Percentiles rank a stretch among this genome's conserved stretches.
phyloP scores from a whole-genome alignment of 2,329 filamentous ascomycete genomes.

The Penicillium griseofulvum region DNA sequence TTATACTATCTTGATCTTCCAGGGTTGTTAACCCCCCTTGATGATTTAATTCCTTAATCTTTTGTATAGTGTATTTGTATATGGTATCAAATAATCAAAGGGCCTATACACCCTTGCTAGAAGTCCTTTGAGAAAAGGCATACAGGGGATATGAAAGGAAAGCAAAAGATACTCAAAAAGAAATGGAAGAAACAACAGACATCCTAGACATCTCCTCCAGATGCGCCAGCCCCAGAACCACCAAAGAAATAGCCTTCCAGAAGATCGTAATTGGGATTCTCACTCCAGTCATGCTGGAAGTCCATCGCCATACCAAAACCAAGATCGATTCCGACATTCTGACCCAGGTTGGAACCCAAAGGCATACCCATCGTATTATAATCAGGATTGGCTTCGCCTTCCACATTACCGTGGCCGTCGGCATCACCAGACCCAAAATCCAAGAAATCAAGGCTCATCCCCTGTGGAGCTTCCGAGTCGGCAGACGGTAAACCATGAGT shows the following conservation, averaged over 20 bases:
- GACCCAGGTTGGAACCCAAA: slow-evolving; percentile 30
- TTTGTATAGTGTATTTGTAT: slow-evolving; percentile 6
- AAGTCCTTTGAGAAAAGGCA: background rate
- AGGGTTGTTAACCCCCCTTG: background rate
- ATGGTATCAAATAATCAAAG: slow-evolving; percentile 11
- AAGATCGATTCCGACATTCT: slow-evolving; percentile 45
- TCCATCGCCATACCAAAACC: slow-evolving; percentile 47
- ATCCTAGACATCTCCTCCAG: slow-evolving; percentile 19
- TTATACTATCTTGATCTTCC: background rate
- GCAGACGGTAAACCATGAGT: slow-evolving; percentile 22
- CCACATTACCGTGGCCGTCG: slow-evolving; percentile 25
- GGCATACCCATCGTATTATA: slow-evolving; percentile 30
- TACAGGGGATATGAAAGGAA: slow-evolving; percentile 3
- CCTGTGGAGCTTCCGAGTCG: slow-evolving; percentile 23
- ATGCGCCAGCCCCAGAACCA: slow-evolving; percentile 33
- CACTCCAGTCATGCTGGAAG: slow-evolving; percentile 50
- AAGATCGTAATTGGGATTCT: slow-evolving; percentile 49
- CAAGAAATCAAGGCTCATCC: slow-evolving; percentile 55
- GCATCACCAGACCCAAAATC: slow-evolving; percentile 47
- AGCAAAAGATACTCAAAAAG: background rate
- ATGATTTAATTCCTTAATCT: slow-evolving; percentile 3
- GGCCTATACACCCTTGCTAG: slow-evolving; percentile 3
- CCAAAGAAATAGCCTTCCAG: slow-evolving; percentile 59
- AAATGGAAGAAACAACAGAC: background rate
- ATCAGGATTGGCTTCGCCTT: slow-evolving; percentile 30